Conservation (phyloP, 345 rosid species). For the Dovyalis caffra region DNA sequence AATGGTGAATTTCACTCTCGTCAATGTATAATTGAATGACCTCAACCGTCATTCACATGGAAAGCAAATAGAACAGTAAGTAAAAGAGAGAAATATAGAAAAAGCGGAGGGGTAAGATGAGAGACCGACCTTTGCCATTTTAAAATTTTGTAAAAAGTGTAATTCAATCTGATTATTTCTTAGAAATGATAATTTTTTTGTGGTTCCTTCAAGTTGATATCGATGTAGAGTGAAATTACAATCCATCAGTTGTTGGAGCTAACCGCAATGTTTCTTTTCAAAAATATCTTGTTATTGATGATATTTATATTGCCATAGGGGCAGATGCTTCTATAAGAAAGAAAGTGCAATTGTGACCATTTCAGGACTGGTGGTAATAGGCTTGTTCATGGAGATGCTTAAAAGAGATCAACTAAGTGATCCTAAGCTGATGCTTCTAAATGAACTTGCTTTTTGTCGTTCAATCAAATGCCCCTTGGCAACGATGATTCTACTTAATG, state of each 20-base stretch:
- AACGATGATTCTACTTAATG: too few relatives aligned
- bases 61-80: too few relatives aligned
- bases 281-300: background rate
- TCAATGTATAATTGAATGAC: conserved; percentile 59
- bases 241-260: background rate
- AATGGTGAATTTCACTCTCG: conserved; percentile 47
- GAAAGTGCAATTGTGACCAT: too few relatives aligned
- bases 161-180: conserved; percentile 1
- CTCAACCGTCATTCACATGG: background rate
- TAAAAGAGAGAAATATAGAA: background rate
- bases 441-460: too few relatives aligned
- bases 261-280: background rate
- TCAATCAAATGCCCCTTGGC: too few relatives aligned
- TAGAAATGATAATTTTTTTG: background rate
- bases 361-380: too few relatives aligned
- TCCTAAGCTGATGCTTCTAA: too few relatives aligned
- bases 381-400: too few relatives aligned
- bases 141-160: conserved; percentile 7
- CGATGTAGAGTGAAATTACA: conserved; percentile 6
- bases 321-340: background rate
- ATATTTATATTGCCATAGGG: background rate
- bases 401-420: too few relatives aligned
- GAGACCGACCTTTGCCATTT: background rate
- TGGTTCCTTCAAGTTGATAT: background rate
- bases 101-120: background rate